Percentiles rank a stretch among this genome's conserved stretches.
Conservation (phyloP, 768 basidiomycete species). For the Leccinum ochraceum region DNA sequence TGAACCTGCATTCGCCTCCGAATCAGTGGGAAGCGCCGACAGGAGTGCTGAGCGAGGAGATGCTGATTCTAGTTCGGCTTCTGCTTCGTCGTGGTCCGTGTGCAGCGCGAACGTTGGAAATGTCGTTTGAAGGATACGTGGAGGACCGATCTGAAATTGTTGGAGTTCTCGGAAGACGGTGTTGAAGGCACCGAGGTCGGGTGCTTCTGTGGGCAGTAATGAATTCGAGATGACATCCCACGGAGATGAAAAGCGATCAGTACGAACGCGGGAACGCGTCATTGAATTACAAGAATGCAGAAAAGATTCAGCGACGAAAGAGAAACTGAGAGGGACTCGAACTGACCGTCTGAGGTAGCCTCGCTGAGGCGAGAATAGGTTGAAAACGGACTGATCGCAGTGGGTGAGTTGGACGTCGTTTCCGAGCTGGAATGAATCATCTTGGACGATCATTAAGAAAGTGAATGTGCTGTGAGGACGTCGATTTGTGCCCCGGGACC, state of each 20-base stretch:
- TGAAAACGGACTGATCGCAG: constrained; percentile 41
- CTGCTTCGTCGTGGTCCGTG: constrained; percentile 19
- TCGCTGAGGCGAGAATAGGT: constrained; percentile 44
- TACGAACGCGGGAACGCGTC: constrained; percentile 5
- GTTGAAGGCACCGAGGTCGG: constrained; percentile 73
- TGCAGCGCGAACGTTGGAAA: constrained; percentile 14
- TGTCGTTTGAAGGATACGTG: constrained; percentile 25
- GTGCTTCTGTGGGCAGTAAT: constrained; percentile 46
- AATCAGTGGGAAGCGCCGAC: constrained; percentile 30
- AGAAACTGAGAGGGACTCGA: neutral
- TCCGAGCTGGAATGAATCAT: constrained; percentile 40
- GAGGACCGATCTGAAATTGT: constrained; percentile 51
- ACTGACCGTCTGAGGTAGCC: constrained; percentile 52
- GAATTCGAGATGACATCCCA: constrained; percentile 1
- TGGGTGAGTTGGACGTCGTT: constrained; percentile 35
- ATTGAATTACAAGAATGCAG: neutral
- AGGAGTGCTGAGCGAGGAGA: constrained; percentile 31
- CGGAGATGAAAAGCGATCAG: constrained; percentile 17
- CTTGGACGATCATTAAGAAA: constrained; percentile 21
- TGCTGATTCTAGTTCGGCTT: constrained; percentile 23
- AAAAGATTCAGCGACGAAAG: constrained; percentile 7
- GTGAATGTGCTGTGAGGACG: neutral
- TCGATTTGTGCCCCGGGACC: neutral
- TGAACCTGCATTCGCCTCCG: constrained; percentile 48
- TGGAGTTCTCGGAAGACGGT: constrained; percentile 68